Evolutionary conservation across 352 stramenopile species (phyloP).

Genomic region (Phytophthora pluvialis): DNA sequence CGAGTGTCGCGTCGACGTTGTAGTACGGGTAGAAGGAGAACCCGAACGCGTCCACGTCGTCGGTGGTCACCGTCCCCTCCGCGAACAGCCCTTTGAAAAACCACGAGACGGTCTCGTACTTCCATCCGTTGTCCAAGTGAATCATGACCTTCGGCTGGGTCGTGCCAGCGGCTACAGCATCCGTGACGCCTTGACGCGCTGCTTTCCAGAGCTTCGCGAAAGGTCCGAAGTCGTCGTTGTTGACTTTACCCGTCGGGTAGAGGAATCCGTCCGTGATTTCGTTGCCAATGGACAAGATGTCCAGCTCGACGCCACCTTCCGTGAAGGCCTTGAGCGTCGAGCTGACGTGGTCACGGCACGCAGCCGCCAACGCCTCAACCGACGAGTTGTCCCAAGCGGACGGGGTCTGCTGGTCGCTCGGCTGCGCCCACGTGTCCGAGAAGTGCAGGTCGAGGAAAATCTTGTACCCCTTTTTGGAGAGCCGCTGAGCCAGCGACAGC

Average conservation of each 20-base stretch:
- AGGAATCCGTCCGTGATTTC: conserved; percentile 42
- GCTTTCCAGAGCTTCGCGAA: conserved; percentile 40
- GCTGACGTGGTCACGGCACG: conserved; percentile 28
- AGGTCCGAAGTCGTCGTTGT: conserved; percentile 27
- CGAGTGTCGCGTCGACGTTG: conserved; percentile 33
- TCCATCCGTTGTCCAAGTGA: conserved; percentile 46
- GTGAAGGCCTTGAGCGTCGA: conserved; percentile 40
- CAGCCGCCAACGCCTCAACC: conserved; percentile 20
- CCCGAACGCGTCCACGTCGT: conserved; percentile 41
- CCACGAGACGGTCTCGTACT: conserved; percentile 36
- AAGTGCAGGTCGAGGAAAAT: conserved; percentile 49
- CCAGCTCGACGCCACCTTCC: conserved; percentile 24
- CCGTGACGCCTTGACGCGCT: conserved; percentile 32
- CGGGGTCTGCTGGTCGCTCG: conserved; percentile 18
- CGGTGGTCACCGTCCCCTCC: conserved; percentile 28
- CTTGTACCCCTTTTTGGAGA: conserved; percentile 38
- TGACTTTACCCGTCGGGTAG: conserved; percentile 30
- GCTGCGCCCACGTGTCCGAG: conserved; percentile 41
- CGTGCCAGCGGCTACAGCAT: conserved; percentile 32
- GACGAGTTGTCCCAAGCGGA: conserved; percentile 26
- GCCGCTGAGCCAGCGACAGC: conserved; percentile 27
- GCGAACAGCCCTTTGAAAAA: conserved; percentile 41
- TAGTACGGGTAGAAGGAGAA: conserved; percentile 50
- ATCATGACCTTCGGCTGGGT: conserved; percentile 46
- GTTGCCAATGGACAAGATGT: conserved; percentile 41